A percentile compares a stretch with the other conserved stretches of the same genome.
Conservation (phyloP, 2,329 filamentous ascomycete genomes). For the Claviceps sorghi region DNA sequence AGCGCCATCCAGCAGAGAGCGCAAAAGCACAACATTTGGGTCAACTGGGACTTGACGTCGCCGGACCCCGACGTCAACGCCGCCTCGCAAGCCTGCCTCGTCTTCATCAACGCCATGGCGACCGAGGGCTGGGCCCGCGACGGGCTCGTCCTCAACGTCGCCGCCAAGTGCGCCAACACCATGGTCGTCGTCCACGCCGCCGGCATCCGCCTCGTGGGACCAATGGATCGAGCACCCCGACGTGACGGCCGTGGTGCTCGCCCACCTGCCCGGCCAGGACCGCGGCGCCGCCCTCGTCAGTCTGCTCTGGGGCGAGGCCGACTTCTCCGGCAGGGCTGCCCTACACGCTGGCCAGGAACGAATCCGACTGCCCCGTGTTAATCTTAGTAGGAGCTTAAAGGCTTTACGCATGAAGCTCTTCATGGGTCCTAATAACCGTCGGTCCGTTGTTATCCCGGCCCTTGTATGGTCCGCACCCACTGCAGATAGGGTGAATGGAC, state of each 20-base stretch:
- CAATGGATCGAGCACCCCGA: constrained; percentile 51
- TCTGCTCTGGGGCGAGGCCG: constrained; percentile 42
- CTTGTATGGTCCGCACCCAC: no score
- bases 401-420: no score
- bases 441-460: no score
- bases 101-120: constrained; percentile 67
- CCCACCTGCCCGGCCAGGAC: constrained; percentile 52
- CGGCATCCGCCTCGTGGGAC: constrained; percentile 44
- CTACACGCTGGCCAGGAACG: constrained; percentile 43
- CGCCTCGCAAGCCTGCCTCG: constrained; percentile 50
- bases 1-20: constrained; percentile 42
- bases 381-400: no score
- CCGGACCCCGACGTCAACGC: constrained; percentile 21
- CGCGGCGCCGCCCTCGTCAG: constrained; percentile 41
- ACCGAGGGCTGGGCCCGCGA: constrained; percentile 61
- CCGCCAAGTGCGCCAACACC: constrained; percentile 44
- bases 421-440: no score
- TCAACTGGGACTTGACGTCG: constrained; percentile 32
- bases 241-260: constrained; percentile 47
- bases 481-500: no score
- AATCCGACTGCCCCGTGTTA: constrained; percentile 35
- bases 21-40: constrained; percentile 36
- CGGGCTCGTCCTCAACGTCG: constrained; percentile 44
- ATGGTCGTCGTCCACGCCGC: constrained; percentile 50
- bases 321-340: constrained; percentile 44